Percentiles rank a stretch among this genome's conserved stretches.
phyloP scores from a whole-genome alignment of 805 yeast species.

The Babjeviella inositovora region DNA sequence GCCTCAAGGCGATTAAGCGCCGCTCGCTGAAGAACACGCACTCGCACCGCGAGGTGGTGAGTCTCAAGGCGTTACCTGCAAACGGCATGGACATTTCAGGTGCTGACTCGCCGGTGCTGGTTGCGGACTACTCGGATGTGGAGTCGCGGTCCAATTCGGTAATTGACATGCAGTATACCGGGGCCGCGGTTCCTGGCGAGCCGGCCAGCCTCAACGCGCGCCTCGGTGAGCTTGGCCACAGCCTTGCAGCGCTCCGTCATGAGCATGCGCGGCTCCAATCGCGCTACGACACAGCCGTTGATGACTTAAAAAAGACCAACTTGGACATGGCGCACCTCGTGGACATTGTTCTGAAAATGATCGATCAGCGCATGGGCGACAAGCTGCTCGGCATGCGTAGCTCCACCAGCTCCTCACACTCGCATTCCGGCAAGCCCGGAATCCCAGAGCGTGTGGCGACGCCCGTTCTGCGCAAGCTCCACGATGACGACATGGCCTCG shows the following conservation, averaged over 20 bases:
- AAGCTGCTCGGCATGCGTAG: background rate
- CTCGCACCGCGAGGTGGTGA: slow-evolving; percentile 20
- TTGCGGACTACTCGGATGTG: slow-evolving; percentile 1
- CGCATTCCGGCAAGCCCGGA: no score
- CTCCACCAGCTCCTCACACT: no score
- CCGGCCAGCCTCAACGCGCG: background rate
- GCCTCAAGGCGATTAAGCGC: slow-evolving; percentile 63
- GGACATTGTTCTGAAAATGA: slow-evolving; percentile 25
- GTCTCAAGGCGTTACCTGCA: slow-evolving; percentile 13
- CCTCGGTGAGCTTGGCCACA: slow-evolving; percentile 18
- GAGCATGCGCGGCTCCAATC: slow-evolving; percentile 24
- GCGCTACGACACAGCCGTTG: slow-evolving; percentile 28
- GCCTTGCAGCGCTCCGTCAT: slow-evolving; percentile 17
- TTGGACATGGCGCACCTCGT: slow-evolving; percentile 34
- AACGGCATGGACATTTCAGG: slow-evolving; percentile 10
- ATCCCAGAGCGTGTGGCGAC: no score
- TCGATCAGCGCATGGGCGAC: no score
- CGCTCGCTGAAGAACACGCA: slow-evolving; percentile 32
- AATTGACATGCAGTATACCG: no score
- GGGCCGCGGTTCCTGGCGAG: background rate
- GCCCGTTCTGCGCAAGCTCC: no score
- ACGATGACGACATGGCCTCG: no score
- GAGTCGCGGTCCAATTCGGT: no score
- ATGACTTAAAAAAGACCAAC: slow-evolving; percentile 30
- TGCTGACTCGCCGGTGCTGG: slow-evolving; percentile 1